A percentile compares a stretch with the other conserved stretches of the same genome.
Conservation (phyloP, 306 rosid species). For the Gleditsia sinensis region DNA sequence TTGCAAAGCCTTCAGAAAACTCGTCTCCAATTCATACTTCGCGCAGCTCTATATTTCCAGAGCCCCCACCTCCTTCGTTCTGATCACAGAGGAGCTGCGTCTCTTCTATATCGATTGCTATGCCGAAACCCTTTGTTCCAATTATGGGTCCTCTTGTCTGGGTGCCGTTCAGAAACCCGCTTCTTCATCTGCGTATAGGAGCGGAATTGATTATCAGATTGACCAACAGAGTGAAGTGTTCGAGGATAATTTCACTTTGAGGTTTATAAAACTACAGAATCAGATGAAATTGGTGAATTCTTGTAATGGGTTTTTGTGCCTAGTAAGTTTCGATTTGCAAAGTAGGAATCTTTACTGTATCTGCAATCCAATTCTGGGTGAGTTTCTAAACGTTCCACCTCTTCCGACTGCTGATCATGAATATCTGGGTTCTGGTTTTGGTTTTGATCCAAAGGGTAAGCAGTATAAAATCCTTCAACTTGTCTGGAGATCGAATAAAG, state of each 20-base stretch:
- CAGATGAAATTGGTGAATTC: slow-evolving; percentile 32
- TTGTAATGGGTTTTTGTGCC: slow-evolving; percentile 36
- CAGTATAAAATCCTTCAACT: slow-evolving; percentile 29
- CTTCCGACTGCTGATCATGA: background rate
- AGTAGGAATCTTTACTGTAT: background rate
- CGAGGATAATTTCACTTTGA: background rate
- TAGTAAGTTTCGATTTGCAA: background rate
- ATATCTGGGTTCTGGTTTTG: slow-evolving; percentile 19
- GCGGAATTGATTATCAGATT: background rate
- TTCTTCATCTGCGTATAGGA: background rate
- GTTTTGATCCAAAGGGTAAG: slow-evolving; percentile 4
- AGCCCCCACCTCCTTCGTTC: slow-evolving; percentile 23
- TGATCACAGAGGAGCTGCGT: background rate
- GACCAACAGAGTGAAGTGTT: background rate
- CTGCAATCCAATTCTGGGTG: slow-evolving; percentile 42
- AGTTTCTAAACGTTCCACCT: background rate
- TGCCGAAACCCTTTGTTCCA: background rate
- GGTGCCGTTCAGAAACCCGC: background rate
- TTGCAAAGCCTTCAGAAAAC: slow-evolving; percentile 3
- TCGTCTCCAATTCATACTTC: background rate
- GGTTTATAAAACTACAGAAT: background rate
- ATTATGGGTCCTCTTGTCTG: slow-evolving; percentile 19
- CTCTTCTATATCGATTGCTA: background rate
- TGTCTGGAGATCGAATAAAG: background rate
- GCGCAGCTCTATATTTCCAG: background rate